Base-by-base conservation (phyloP, 129 eudicot species). In the Flaveria linearis region DNA sequence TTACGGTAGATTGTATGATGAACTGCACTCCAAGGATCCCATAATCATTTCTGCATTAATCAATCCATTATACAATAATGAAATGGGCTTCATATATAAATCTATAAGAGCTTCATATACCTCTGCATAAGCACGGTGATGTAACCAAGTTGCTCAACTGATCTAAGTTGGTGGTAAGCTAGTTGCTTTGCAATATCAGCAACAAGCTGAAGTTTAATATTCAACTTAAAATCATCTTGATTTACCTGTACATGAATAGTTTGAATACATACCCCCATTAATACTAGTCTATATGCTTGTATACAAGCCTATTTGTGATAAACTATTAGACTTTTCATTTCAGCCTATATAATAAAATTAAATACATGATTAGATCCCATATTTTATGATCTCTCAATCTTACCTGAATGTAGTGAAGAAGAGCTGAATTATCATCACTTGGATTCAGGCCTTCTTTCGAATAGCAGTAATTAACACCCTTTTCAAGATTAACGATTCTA, bases 81-180 rank as follows among this genome's bases (percentile, higher is more conserved):
- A 33, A 73, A 43, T 12, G 9, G 13, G 11, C 69, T 43, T 52
- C 39, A 26, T 39, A 8, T 66, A 72, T 65, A 46, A 43, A 64
- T 18, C 43, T 67, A 30, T 30, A 43, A 42, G 65, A 28, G 52
- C 17, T 23, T 58, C 22, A 60, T 18, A 41, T 76, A 91, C 97
- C 95, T 87, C 79, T 86, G 92, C 89, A 83, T 82, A 57, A 94
- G 94, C 36, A 77, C 93, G 72, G 96, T 89, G 75, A 94, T 89
- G 82, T 94, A 94, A 84, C 99, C 97, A 84, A 94, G 99, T 84
- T 94, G 99, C 86, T 94, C 99, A 73, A 94, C 97, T 36, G 99
- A 87, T 88, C 99, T 86, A 78, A 94, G 97, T 83, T 94, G 99
- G 88, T 89, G 93, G 78, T 91, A 94, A 18, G 99, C 91, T 82